Percentiles rank a stretch among this genome's conserved stretches.
Conservation (phyloP, 352 stramenopile species). For the Phytopythium litorale region DNA sequence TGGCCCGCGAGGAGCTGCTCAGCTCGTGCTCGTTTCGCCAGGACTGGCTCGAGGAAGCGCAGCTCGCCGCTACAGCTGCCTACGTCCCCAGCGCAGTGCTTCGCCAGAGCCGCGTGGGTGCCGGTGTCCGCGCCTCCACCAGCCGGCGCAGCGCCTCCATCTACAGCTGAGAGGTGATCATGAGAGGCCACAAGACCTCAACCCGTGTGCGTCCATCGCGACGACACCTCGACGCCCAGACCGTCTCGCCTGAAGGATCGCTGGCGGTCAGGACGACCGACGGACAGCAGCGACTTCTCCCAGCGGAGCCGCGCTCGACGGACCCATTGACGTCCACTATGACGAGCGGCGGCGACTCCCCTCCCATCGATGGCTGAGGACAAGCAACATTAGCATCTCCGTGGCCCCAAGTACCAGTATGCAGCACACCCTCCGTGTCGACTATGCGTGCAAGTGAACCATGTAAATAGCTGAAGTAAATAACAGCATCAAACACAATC, state of each 20-base stretch:
- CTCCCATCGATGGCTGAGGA: not conserved
- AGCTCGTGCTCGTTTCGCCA: conserved; percentile 2
- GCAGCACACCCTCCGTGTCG: not conserved
- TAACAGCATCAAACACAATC: conserved; percentile 2
- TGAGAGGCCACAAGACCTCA: not conserved
- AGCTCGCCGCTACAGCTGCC: not conserved
- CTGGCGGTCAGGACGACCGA: not conserved
- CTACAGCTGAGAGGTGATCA: conserved; percentile 1
- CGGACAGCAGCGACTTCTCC: not conserved
- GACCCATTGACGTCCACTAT: not conserved
- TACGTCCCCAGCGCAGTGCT: conserved; percentile 1
- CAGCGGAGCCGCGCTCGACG: not conserved
- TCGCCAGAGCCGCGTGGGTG: not conserved
- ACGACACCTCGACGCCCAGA: not conserved
- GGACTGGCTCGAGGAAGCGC: conserved; percentile 4
- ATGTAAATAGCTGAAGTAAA: conserved; percentile 9
- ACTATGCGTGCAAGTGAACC: conserved; percentile 2
- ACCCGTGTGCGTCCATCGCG: not conserved
- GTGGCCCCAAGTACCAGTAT: conserved; percentile 1
- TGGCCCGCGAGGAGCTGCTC: conserved; percentile 28
- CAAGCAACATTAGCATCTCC: not conserved
- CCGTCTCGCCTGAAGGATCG: not conserved
- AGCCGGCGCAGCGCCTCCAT: conserved; percentile 4
- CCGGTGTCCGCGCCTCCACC: not conserved
- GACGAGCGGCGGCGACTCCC: not conserved